Evolutionary conservation across 1,284 basidiomycete genomes (phyloP).

Genomic region (Naganishia albida): DNA sequence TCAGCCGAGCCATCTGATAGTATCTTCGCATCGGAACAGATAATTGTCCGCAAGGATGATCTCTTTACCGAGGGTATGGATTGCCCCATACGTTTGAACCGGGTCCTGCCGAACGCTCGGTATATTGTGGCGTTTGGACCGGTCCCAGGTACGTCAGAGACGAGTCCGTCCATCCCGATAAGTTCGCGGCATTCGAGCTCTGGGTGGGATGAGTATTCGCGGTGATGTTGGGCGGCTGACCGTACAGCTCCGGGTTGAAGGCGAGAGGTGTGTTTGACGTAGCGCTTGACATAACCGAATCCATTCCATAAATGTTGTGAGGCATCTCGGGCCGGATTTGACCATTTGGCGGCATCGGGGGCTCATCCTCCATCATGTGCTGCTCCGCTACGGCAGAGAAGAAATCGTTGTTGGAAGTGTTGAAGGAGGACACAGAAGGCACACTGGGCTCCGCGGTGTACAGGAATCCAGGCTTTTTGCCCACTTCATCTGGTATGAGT

Average conservation of each 20-base stretch:
- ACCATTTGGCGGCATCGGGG: not conserved
- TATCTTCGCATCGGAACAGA: too few species aligned
- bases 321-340: not conserved
- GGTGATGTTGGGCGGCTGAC: not conserved
- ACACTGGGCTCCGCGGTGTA: not conserved
- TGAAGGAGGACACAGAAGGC: not conserved
- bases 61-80: not conserved
- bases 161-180: slow-evolving; percentile 3
- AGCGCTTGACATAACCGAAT: not conserved
- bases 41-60: not conserved
- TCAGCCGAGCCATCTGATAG: not conserved
- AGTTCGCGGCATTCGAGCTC: not conserved
- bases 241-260: not conserved
- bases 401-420: not conserved
- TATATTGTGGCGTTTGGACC: not conserved
- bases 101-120: not conserved
- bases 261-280: not conserved
- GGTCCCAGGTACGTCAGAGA: not conserved
- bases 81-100: too few species aligned
- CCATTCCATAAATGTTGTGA: not conserved
- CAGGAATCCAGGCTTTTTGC: not conserved
- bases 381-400: not conserved
- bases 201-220: not conserved
- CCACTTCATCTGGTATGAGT: not conserved
- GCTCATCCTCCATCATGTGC: not conserved